These are phyloP conservation scores for Aegilops tauschii DNA, from an alignment of 176 grass and related monocot species.

Conservation along the genomic window DNA sequence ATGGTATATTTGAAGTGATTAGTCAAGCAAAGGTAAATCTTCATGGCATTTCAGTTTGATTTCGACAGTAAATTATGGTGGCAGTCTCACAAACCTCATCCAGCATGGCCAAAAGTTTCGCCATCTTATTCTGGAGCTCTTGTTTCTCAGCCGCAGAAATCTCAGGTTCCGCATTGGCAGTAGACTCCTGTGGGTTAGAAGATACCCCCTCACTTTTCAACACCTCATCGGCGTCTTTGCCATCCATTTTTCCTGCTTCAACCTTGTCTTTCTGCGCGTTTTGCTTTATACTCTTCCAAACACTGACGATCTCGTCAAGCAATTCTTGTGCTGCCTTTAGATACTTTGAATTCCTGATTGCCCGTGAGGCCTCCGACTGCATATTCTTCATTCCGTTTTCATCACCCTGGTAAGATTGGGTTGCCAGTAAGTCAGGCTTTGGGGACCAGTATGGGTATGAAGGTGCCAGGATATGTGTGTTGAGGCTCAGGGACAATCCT, in stretches of 20 bases:
- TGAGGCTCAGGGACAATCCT: constrained; percentile 85
- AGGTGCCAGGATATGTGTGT: constrained; percentile 65
- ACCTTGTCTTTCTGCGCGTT: constrained; percentile 56
- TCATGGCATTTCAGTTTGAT: constrained; percentile 2
- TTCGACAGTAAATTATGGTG: constrained; percentile 13
- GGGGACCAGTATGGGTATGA: constrained; percentile 71
- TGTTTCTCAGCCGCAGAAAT: constrained; percentile 83
- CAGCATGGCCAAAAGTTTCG: constrained; percentile 81
- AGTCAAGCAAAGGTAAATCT: constrained; percentile 4
- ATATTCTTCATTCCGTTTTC: constrained; percentile 67
- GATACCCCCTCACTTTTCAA: constrained; percentile 58
- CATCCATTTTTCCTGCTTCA: constrained; percentile 37
- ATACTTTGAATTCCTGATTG: constrained; percentile 76
- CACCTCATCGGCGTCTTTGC: constrained; percentile 50
- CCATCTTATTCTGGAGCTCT: constrained; percentile 94
- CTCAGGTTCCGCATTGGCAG: constrained; percentile 49
- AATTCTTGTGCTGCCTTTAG: constrained; percentile 90
- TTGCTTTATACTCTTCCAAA: constrained; percentile 72
- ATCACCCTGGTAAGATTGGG: constrained; percentile 59
- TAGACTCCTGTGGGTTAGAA: constrained; percentile 56
- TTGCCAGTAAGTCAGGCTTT: constrained; percentile 46
- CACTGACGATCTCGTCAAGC: constrained; percentile 88
- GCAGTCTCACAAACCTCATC: constrained; percentile 65
- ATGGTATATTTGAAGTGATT: neutral
- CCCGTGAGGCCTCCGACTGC: constrained; percentile 50